Percentiles rank a stretch among this genome's conserved stretches.
Conservation (phyloP, 2,329 filamentous ascomycete genomes). For the Nannizziopsis barbatae region DNA sequence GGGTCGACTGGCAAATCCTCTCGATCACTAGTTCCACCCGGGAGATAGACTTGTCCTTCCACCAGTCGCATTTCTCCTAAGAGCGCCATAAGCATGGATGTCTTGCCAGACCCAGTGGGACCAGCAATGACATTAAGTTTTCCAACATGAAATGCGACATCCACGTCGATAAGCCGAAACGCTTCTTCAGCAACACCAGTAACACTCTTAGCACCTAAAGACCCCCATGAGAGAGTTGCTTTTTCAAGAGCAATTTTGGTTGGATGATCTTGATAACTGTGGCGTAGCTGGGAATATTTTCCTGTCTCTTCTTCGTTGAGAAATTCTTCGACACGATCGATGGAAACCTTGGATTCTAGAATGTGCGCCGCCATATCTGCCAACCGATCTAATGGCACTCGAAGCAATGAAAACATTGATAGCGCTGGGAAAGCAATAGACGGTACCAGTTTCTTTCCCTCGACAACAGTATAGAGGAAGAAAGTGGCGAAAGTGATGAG, state of each 20-base stretch:
- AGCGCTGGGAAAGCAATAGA: constrained; percentile 93
- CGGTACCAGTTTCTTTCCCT: constrained; percentile 78
- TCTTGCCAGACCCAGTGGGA: constrained; percentile 89
- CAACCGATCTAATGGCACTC: constrained; percentile 86
- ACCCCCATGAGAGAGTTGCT: constrained; percentile 82
- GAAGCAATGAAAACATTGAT: constrained; percentile 86
- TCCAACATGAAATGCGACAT: constrained; percentile 72
- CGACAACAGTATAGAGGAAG: constrained; percentile 79
- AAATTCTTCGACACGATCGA: constrained; percentile 93
- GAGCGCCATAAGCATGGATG: constrained; percentile 87
- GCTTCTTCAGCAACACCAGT: constrained; percentile 57
- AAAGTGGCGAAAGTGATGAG: constrained; percentile 96
- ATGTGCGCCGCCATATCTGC: constrained; percentile 99
- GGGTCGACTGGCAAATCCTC: constrained; percentile 74
- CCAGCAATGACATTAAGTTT: constrained; percentile 88
- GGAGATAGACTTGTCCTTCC: constrained; percentile 69
- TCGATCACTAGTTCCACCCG: constrained; percentile 64
- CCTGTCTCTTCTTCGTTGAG: constrained; percentile 88
- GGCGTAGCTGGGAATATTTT: constrained; percentile 76
- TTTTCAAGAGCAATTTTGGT: constrained; percentile 73
- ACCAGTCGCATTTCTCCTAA: constrained; percentile 91
- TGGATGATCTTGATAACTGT: constrained; percentile 56
- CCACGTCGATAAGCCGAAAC: constrained; percentile 71
- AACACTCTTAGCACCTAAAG: constrained; percentile 45
- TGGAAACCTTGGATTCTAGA: constrained; percentile 90